Percentiles rank a stretch among this genome's conserved stretches.
phyloP scores from a whole-genome alignment of 139 green algal species.

The Monoraphidium neglectum region DNA sequence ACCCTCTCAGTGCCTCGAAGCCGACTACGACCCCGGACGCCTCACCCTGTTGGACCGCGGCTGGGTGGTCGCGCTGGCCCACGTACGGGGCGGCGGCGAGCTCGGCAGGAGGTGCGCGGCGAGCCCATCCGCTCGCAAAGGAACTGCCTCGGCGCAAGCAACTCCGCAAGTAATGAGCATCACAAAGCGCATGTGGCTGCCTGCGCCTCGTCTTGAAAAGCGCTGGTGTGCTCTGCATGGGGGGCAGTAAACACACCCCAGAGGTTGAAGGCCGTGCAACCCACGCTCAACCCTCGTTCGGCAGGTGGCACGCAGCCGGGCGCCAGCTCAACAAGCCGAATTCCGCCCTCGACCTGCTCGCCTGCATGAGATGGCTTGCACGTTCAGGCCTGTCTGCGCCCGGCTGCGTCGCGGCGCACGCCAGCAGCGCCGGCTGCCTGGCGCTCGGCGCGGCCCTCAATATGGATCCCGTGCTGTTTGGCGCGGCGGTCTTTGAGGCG shows the following conservation, averaged over 20 bases:
- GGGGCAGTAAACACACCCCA: no score
- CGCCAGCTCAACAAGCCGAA: constrained; percentile 38
- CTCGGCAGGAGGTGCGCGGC: constrained; percentile 50
- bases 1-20: constrained; percentile 37
- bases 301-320: constrained; percentile 70
- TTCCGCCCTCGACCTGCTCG: constrained; percentile 56
- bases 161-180: no score
- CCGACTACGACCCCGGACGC: constrained; percentile 46
- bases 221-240: no score
- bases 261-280: no score
- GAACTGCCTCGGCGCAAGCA: no score
- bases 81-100: constrained; percentile 78
- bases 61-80: constrained; percentile 57
- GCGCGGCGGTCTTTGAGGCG: constrained; percentile 53
- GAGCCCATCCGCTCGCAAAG: not conserved
- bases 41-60: constrained; percentile 63
- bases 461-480: constrained; percentile 35
- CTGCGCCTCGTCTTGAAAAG: no score
- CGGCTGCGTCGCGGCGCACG: constrained; percentile 47
- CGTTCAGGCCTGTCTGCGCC: constrained; percentile 27
- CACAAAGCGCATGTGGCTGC: no score
- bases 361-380: constrained; percentile 44
- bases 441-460: constrained; percentile 30
- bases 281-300: not conserved
- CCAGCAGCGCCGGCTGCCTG: constrained; percentile 44